Evolutionary conservation across 768 basidiomycete species (phyloP), one percentile per base, ranked within the genome.

Genomic region (Phylloporus sp.): DNA sequence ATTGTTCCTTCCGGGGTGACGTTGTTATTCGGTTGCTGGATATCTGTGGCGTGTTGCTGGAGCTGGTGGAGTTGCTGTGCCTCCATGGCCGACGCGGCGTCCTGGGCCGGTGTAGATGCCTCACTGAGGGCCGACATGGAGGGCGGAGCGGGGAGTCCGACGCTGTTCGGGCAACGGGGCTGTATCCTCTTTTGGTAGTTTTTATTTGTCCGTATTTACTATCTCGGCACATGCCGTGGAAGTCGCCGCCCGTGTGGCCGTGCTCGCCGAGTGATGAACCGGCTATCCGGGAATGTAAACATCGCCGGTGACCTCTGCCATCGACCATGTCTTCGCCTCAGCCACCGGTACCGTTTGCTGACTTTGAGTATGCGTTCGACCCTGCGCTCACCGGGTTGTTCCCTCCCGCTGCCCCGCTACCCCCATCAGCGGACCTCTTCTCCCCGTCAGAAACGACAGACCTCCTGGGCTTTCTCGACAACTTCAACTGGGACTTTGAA

Each of bases 401-500:
- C 55, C 63, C 68, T 6, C 81, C 85, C 0, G 80, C 82, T 0
- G 77, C 80, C 0, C 80, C 86, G 0, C 65, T 88, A 0, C 86
- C 86, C 0, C 72, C 87, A 0, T 86, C 88, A 7, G 82, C 86
- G 23, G 86, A 86, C 64, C 82, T 92, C 57, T 88, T 92, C 68
- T 86, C 88, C 9, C 75, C 81, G 0, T 78, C 84, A 54, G 90
- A 92, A 70, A 86, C 86, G 6, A 86, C 83, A 0, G 83, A 89
- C 68, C 74, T 92, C 47, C 77, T 91, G 54, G 84, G 85, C 50
- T 92, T 92, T 66, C 80, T 92, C 65, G 88, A 91, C 70, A 85
- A 84, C 68, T 88, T 91, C 61, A 78, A 75, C 60, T 84, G 82
- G 82, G 85, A 87, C 49, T 73, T 81, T 53, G 75, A 77, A 24